These are phyloP conservation scores for Lablab purpureus DNA, from an alignment of 306 rosid species.

Conservation along the genomic window DNA sequence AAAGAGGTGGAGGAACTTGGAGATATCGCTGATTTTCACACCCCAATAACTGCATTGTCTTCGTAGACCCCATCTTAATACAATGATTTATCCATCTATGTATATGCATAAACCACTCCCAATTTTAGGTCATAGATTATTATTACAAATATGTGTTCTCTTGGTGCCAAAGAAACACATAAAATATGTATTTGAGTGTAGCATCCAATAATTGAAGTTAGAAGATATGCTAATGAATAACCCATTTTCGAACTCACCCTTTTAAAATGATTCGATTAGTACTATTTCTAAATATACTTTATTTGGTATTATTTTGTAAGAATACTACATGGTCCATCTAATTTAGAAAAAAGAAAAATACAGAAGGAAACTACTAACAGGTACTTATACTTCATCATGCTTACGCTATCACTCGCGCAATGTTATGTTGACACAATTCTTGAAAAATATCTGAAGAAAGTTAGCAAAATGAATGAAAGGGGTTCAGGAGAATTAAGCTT, in stretches of 20 bases:
- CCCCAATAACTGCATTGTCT: conserved; percentile 7
- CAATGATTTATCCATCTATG: neutral
- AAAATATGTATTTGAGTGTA: neutral
- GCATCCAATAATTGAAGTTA: neutral
- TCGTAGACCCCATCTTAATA: neutral
- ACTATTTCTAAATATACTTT: too few relatives aligned
- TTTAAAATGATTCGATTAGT: too few relatives aligned
- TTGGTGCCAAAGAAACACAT: neutral
- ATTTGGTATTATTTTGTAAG: too few relatives aligned
- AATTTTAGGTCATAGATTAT: conserved; percentile 27
- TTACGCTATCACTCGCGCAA: neutral
- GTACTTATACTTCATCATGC: neutral
- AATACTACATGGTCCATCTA: too few relatives aligned
- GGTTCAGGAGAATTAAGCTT: neutral
- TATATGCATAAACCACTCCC: neutral
- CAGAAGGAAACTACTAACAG: too few relatives aligned
- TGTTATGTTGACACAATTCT: neutral
- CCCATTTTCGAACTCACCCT: too few relatives aligned
- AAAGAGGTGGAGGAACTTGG: conserved; percentile 73
- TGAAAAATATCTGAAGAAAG: neutral
- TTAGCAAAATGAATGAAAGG: neutral
- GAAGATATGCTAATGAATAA: neutral
- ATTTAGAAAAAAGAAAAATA: too few relatives aligned
- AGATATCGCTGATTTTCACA: conserved; percentile 58
- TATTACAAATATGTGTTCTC: neutral